Evolutionary conservation across 345 rosid species (phyloP).

Genomic region (Sonneratia caseolaris): DNA sequence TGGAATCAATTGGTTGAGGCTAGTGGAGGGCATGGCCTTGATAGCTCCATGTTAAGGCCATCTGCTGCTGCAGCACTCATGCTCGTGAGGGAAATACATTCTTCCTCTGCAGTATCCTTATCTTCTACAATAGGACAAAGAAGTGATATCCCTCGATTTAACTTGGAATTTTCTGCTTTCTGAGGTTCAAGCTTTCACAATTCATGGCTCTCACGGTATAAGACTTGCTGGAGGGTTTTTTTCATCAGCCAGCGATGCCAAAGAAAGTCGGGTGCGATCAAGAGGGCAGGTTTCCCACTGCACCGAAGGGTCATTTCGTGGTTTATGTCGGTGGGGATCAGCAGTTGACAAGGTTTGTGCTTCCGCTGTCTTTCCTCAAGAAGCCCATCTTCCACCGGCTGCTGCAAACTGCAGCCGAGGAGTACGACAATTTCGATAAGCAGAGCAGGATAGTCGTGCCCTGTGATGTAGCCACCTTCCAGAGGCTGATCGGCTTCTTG

Average conservation of each 20-base stretch:
- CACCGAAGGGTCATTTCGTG: constrained; percentile 6
- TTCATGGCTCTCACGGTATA: no score
- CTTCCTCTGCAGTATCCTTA: neutral
- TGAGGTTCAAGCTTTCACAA: no score
- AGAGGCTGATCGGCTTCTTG: neutral
- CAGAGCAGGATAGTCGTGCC: constrained; percentile 1
- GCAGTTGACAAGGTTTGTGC: constrained; percentile 1
- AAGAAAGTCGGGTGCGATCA: neutral
- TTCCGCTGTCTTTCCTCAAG: neutral
- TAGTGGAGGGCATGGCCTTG: neutral
- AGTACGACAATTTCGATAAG: constrained; percentile 4
- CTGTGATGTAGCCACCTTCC: neutral
- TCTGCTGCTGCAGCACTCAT: neutral
- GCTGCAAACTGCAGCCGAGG: neutral
- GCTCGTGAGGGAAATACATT: neutral
- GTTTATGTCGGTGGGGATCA: neutral
- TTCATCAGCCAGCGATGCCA: neutral
- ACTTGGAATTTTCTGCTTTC: neutral
- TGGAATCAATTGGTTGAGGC: no score
- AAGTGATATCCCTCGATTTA: neutral
- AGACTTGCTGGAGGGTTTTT: neutral
- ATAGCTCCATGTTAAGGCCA: neutral
- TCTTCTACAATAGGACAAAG: neutral
- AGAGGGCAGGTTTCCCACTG: neutral
- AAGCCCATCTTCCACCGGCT: neutral